Evolutionary conservation across 306 rosid species (phyloP), one percentile per base, ranked within the genome.

Genomic region (Lathyrus aphaca): DNA sequence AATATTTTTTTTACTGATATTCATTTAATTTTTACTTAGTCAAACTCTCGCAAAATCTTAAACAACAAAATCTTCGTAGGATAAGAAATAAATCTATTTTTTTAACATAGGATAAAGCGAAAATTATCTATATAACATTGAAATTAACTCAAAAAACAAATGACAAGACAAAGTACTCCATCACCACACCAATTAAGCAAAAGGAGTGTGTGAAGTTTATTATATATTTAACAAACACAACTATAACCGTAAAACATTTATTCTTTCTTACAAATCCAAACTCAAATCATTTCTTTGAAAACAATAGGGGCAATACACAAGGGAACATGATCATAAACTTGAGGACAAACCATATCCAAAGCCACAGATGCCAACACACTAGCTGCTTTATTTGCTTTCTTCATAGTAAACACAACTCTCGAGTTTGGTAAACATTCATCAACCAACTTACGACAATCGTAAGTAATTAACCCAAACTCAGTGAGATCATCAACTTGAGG

Each of bases 341-440:
- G 15, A 53, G 30, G 32, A 21, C n/a, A 53, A 10, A 5, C 32
- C 58, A 53, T 53, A 21, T 53, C 58, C 11, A 50, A 50, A 18
- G 56, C 56, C 13, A 50, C 29, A 50, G 27, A 8, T 9, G 56
- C 27, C 21, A 50, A 8, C 21, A 50, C 56, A 1, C 14, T 3
- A 50, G 56, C 56, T 18, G 56, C 56, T 50, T 17, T 50, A 18
- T 50, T 50, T 50, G 56, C 56, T 50, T 50, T 50, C 29, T 18
- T 50, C 6, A 2, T 18, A 50, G 1, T 50, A 18, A 50, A 9
- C 29, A 18, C 56, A 50, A 50, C 29, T 3, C 2, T 18, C 17
- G 56, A 50, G 6, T 50, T 18, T 50, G 56, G 13, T 10, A 50
- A 50, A 18, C 0, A 3, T 50, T 50, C 27, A 50, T 17, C 55